Percentiles rank a stretch among this genome's conserved stretches.
Evolutionary conservation across 73 alveolate species (phyloP).

Genomic region (Tetrahymena malaccensis): DNA sequence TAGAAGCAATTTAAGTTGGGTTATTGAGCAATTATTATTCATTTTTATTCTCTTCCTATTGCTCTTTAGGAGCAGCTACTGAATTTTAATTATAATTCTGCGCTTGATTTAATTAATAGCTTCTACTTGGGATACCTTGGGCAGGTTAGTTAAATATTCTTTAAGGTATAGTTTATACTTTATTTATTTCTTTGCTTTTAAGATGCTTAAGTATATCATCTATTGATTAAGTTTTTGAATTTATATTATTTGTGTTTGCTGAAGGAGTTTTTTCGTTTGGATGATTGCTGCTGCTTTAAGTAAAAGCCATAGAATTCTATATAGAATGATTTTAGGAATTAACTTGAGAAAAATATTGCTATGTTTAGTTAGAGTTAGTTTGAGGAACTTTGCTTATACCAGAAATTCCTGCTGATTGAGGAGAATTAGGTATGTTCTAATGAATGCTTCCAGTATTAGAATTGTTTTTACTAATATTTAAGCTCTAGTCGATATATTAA

Average conservation of each 20-base stretch:
- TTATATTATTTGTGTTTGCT: not conserved
- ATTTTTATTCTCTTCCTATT: not conserved
- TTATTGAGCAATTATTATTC: not conserved
- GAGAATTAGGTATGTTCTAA: not conserved
- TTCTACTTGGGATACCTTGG: not conserved
- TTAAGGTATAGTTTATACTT: not conserved
- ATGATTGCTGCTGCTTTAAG: not conserved
- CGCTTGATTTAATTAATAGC: not conserved
- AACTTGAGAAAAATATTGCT: not conserved
- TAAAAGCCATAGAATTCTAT: not conserved
- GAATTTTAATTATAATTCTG: not conserved
- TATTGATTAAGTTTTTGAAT: not conserved
- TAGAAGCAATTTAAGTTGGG: not conserved
- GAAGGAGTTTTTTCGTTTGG: not conserved
- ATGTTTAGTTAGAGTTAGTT: not conserved
- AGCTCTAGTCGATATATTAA: not conserved
- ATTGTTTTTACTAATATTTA: not conserved
- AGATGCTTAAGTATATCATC: not conserved
- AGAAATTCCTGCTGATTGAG: not conserved
- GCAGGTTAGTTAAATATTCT: not conserved
- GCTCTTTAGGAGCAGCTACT: not conserved
- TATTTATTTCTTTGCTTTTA: not conserved
- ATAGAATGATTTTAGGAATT: not conserved
- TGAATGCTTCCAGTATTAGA: not conserved
- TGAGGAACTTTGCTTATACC: not conserved